Base-by-base conservation (phyloP, 2,329 filamentous ascomycete species). In the Fusarium annulatum region DNA sequence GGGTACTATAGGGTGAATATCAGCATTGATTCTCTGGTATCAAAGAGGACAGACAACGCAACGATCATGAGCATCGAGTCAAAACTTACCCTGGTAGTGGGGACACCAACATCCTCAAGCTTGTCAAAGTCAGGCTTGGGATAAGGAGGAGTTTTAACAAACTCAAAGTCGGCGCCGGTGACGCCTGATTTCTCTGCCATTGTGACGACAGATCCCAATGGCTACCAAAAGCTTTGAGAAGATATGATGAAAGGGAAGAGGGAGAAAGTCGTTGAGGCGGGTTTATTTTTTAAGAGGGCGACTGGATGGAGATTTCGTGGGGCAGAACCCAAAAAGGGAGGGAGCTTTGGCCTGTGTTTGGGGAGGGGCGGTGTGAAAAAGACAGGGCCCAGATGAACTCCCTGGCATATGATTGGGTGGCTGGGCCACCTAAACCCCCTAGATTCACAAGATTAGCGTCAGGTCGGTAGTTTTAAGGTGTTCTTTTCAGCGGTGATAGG, bases 111-210 rank as follows among this genome's bases (percentile, higher is more conserved):
- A 78, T 94, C 93, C 83, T 94, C 90, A 76, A 88, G 88, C 78
- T 81, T 81, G 66, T 92, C 92, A 80, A 92, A 94, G 76, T 91
- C 91, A 77, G 92, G 81, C 66, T 79, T 78, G 28, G 69, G 74
- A 75, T 79, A 77, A 55, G 83, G 77, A 53, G 84, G 84, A 73
- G 84, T 86, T 67, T 82, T 76, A 73, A 84, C 81, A 74, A 85
- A 85, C 76, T 82, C 80, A 64, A 85, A 84, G 76, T 85, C 82
- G 52, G 75, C 74, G 73, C 79, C 78, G 45, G 72, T 80, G 71
- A 81, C 74, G 64, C 75, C 77, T 34, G 74, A 76, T 61, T 76
- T 72, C 68, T 82, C 81, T 67, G 81, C 80, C 81, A 82, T 82
- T 45, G 67, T 80, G 79, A 74, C 73, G 72, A 75, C 67, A 67